Evolutionary conservation across 768 basidiomycete genomes (phyloP), one percentile per base, ranked within the genome.

Genomic region (Ramaria sp.): DNA sequence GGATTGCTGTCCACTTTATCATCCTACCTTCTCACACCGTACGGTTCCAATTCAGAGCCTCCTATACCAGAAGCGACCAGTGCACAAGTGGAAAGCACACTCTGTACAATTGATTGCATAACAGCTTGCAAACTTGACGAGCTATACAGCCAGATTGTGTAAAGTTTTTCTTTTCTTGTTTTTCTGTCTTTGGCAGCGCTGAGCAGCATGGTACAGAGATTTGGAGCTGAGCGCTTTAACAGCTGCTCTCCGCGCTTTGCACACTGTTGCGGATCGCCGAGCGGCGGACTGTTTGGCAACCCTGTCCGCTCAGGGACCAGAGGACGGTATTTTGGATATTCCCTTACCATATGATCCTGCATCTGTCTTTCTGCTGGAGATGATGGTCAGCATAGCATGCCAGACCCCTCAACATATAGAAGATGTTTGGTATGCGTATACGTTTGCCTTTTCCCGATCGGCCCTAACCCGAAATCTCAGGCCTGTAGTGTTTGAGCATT

Each of bases 11-110:
- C 94, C 8, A 82, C 96, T 0, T 67, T 99, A 51, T 98, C 95
- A 1, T 94, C 90, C 0, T 99, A 99, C 67, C 76, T 99, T 59
- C 85, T 99, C 77, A 95, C 94, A 6, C 96, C 96, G 0, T 98
- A 98, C 63, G 78, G 80, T 15, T 62, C 77, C 22, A 85, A 78
- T 60, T 73, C 78, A 5, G 92, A 95, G n/a, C 72, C 78, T 22
- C 67, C 83, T n/a, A 78, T 89, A 1, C 83, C 87, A 1, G 87
- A 90, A 61, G 87, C 89, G n/a, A 93, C 87, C 0, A 89, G 93
- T 24, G 77, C 81, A 37, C 93, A 98, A 61, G 74, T 98, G 18
- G 96, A 98, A 69, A 94, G 83, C 56, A 97, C 96, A 0, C 72
- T 99, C 3, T 94, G 88, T 58, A 86, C 95, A 5, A 87, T 98